phyloP scores from a whole-genome alignment of 2,329 filamentous ascomycete genomes.

The Claviceps pazoutovae region DNA sequence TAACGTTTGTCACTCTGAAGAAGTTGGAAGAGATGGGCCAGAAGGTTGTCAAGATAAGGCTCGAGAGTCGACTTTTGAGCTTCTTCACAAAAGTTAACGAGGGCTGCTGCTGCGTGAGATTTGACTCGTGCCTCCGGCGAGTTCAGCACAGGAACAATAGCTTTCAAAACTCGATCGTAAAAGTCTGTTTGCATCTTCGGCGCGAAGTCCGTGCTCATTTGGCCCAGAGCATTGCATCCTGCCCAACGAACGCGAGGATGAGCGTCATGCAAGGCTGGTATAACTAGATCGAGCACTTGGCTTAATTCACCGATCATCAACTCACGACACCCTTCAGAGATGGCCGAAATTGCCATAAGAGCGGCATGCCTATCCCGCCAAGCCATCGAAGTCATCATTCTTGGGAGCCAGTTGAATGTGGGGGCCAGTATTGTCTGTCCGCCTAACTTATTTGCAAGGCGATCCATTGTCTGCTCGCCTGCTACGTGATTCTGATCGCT shows the following conservation, averaged over 20 bases:
- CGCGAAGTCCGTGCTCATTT: slow-evolving; percentile 99
- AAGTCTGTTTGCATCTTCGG: slow-evolving; percentile 96
- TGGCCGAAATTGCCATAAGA: slow-evolving; percentile 96
- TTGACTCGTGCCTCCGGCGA: slow-evolving; percentile 88
- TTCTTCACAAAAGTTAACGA: slow-evolving; percentile 98
- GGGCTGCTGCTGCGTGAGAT: slow-evolving; percentile 89
- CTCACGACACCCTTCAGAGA: slow-evolving; percentile 91
- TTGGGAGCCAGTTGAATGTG: slow-evolving; percentile 91
- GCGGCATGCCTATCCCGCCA: slow-evolving; percentile 95
- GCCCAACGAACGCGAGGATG: slow-evolving; percentile 95
- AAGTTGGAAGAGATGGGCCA: slow-evolving; percentile 74
- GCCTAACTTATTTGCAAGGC: slow-evolving; percentile 90
- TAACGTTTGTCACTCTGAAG: slow-evolving; percentile 88
- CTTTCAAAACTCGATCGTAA: slow-evolving; percentile 72
- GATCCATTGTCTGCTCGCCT: slow-evolving; percentile 96
- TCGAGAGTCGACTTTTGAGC: slow-evolving; percentile 85
- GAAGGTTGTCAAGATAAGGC: slow-evolving; percentile 79
- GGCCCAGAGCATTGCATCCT: slow-evolving; percentile 93
- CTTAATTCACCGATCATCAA: slow-evolving; percentile 90
- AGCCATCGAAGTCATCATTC: slow-evolving; percentile 90
- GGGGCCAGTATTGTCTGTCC: slow-evolving; percentile 84
- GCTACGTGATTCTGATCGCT: slow-evolving; percentile 96
- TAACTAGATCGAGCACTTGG: slow-evolving; percentile 87
- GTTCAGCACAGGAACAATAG: slow-evolving; percentile 83
- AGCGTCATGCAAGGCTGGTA: slow-evolving; percentile 76